Evolutionary conservation across 2,329 filamentous ascomycete species (phyloP).

Genomic region (Clonostachys sp.): DNA sequence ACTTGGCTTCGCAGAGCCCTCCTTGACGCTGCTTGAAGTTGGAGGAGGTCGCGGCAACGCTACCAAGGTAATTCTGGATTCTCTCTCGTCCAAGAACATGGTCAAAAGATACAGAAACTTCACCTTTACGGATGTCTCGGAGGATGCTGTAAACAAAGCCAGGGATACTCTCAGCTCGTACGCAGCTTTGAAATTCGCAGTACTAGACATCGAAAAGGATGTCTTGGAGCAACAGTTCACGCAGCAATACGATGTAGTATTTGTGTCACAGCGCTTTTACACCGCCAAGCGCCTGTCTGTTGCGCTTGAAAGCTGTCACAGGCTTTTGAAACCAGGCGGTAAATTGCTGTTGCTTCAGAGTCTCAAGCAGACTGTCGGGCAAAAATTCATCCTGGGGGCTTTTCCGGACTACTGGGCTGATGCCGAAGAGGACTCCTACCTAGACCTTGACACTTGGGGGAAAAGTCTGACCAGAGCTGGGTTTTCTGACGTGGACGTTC

Average conservation of each 20-base stretch:
- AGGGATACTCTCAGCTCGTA: conserved; percentile 3
- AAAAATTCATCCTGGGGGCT: conserved; percentile 12
- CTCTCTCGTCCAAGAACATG: conserved; percentile 13
- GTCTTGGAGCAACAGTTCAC: background rate
- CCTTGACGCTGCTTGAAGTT: conserved; percentile 21
- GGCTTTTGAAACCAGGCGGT: conserved; percentile 14
- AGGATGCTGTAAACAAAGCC: conserved; percentile 16
- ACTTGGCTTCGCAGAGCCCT: background rate
- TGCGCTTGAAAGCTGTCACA: conserved; percentile 3
- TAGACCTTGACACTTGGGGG: background rate
- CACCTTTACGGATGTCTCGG: conserved; percentile 30
- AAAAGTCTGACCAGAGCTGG: background rate
- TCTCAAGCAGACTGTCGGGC: background rate
- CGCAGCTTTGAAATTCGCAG: conserved; percentile 8
- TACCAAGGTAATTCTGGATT: conserved; percentile 24
- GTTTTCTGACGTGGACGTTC: background rate
- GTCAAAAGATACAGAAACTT: conserved; percentile 24
- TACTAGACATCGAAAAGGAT: conserved; percentile 11
- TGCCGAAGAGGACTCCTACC: conserved; percentile 9
- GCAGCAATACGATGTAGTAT: conserved; percentile 19
- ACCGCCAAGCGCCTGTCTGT: conserved; percentile 11
- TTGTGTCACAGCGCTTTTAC: conserved; percentile 16
- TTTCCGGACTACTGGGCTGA: conserved; percentile 25
- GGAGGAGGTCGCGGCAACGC: conserved; percentile 36
- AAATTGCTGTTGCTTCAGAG: conserved; percentile 13